Percentiles rank a stretch among this genome's conserved stretches.
These are phyloP conservation scores for Globisporangium echinulatum DNA, from an alignment of 352 stramenopile species.

Conservation along the genomic window DNA sequence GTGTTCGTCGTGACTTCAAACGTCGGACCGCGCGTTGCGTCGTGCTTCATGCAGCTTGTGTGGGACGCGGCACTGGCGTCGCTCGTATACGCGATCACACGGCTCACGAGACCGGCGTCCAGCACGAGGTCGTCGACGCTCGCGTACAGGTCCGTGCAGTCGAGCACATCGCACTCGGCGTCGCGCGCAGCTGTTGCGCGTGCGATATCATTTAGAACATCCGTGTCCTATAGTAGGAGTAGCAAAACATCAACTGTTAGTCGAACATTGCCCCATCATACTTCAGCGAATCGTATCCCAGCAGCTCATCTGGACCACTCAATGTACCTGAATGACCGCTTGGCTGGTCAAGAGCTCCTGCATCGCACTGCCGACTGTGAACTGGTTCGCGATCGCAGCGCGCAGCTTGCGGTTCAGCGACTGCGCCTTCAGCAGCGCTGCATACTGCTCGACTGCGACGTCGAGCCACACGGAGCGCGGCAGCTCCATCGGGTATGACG, in stretches of 20 bases:
- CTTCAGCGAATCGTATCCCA: no score
- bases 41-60: slow-evolving; percentile 1
- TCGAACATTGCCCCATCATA: not conserved
- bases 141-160: slow-evolving; percentile 1
- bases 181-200: not conserved
- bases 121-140: not conserved
- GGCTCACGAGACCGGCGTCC: not conserved
- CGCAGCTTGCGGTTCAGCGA: slow-evolving; percentile 38
- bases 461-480: slow-evolving; percentile 28
- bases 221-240: no score
- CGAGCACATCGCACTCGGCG: not conserved
- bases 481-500: no score
- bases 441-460: slow-evolving; percentile 33
- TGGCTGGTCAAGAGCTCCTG: not conserved
- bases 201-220: no score
- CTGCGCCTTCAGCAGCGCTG: slow-evolving; percentile 30
- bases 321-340: not conserved
- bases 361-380: slow-evolving; percentile 32
- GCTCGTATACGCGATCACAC: not conserved
- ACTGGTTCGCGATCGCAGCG: slow-evolving; percentile 26
- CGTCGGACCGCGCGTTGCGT: slow-evolving; percentile 1
- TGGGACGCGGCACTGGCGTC: not conserved
- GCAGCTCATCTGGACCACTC: no score
- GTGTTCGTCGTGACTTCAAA: slow-evolving; percentile 9
- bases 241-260: not conserved